phyloP scores from a whole-genome alignment of 164 flowering plant genomes.

The Taxillus chinensis region DNA sequence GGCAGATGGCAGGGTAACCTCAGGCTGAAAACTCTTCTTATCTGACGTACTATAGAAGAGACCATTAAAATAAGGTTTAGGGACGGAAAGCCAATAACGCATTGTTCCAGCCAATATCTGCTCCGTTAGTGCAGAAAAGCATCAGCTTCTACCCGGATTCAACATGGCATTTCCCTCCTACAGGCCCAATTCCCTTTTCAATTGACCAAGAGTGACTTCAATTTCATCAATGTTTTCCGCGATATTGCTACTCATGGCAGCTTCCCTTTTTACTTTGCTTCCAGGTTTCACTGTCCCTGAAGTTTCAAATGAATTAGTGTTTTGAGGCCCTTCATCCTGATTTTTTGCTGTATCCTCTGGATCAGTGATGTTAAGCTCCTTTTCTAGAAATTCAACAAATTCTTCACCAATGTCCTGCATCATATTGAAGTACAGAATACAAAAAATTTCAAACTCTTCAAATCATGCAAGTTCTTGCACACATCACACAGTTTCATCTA shows the following conservation, averaged over 20 bases:
- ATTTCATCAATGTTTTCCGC: slow-evolving; percentile 73
- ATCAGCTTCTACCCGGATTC: too few species aligned
- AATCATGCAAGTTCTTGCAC: too few species aligned
- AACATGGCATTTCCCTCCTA: slow-evolving; percentile 7
- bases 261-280: slow-evolving; percentile 11
- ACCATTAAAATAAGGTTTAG: too few species aligned
- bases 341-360: slow-evolving; percentile 16
- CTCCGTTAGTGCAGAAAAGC: too few species aligned
- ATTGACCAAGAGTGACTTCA: slow-evolving; percentile 76
- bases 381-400: slow-evolving; percentile 91
- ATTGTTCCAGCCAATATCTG: too few species aligned
- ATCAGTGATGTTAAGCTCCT: slow-evolving; percentile 75
- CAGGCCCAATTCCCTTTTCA: slow-evolving; percentile 74
- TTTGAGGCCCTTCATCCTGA: slow-evolving; percentile 11
- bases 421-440: too few species aligned
- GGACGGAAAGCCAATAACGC: too few species aligned
- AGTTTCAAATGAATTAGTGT: slow-evolving; percentile 14
- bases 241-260: slow-evolving; percentile 29
- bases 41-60: too few species aligned
- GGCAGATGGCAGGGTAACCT: too few species aligned
- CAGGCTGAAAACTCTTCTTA: too few species aligned
- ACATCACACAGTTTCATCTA: neutral
- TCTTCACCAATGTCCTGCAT: slow-evolving; percentile 92
- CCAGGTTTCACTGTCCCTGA: slow-evolving; percentile 15
- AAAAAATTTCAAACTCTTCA: too few species aligned